Base-by-base conservation (phyloP, 2,329 filamentous ascomycete species). In the Chrysoporthe puriensis region DNA sequence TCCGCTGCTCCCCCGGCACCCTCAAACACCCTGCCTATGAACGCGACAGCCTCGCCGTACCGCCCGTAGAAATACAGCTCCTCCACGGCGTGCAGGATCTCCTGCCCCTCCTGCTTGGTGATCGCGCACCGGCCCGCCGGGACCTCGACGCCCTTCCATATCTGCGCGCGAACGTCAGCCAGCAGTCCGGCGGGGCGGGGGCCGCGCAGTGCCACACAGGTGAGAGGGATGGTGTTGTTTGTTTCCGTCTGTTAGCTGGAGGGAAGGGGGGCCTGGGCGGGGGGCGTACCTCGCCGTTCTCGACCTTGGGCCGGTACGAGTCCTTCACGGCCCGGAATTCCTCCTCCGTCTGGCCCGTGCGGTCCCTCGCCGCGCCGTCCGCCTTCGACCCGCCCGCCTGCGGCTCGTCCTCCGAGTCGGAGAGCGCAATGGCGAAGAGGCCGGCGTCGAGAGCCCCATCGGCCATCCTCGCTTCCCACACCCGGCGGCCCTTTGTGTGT, bases 11-110 rank as follows among this genome's bases (percentile, higher is more conserved):
- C 73, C 4, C 74, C 74, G 3, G 8, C 18, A 11, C 70, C 72
- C 7, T 71, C 70, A 6, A 85, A 73, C 0, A 82, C 75, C 4
- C 72, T 70, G 2, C 72, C 66, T 6, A 82, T 75, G 57, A 88
- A 80, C 13, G 73, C 71, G n/a, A 79, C 76, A 1, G 81, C 84
- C 64, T 85, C 80, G 0, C 75, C 74, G 67, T 81, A 88, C 44
- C 81, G 76, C 6, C 79, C 76, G 71, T 83, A 83, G 73, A 85
- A 88, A 72, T 88, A 88, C 57, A 88, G 77, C 75, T 88, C 86
- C 73, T 88, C 85, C 8, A 85, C 82, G 0, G 85, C 86, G 72
- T 88, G 85, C 26, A 87, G 68, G 11, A 85, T 71, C n/a, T 83
- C 80, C 70, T 87, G 84, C 1, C 80, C 77, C 44, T 82, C 78